Evolutionary conservation across 2,329 filamentous ascomycete genomes (phyloP), one percentile per base, ranked within the genome.

Genomic region (Ophiocordyceps australis): DNA sequence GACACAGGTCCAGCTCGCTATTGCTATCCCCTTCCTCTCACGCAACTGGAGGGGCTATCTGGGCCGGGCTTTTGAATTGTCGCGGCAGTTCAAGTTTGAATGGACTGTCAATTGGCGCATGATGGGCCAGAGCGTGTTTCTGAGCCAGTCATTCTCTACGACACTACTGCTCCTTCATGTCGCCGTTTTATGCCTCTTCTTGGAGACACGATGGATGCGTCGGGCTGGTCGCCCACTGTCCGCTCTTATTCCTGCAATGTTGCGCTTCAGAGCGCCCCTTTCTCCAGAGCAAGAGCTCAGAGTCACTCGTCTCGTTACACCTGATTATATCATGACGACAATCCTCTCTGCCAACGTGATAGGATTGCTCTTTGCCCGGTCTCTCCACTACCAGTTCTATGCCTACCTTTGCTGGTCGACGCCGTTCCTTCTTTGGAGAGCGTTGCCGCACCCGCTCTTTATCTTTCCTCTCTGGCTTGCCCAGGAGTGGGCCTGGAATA

Each of bases 81-180:
- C 79, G 24, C 66, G 89, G 28, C 72, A 81, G 39, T 98, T 98
- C 54, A 63, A 93, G 40, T 95, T 86, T 60, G 83, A 86, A 52
- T 98, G 89, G 89, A 98, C 89, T 0, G 89, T 98, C 37, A 98
- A 98, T 50, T 98, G 89, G 89, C 73, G 85, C 28, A 95, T 95
- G 46, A 54, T 94, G n/a, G 74, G 78, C 11, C 83, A 94, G 50
- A 67, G 78, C 6, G 50, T 56, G 0, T 98, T 98, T 40, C 62
- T 91, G 24, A 65, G 62, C 37, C 65, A 56, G 31, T 46, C 54
- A 3, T 91, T 93, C 44, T 69, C 82, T 15, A 38, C 74, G 12
- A 49, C 54, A 10, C 60, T 94, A 26, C 58, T 93, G 15, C 58
- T 50, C 2, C 43, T 68, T 28, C 82, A 94, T 45, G 55, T 58